These are phyloP conservation scores for Scutellaria baicalensis DNA, from an alignment of 257 asterid species.

Conservation along the genomic window DNA sequence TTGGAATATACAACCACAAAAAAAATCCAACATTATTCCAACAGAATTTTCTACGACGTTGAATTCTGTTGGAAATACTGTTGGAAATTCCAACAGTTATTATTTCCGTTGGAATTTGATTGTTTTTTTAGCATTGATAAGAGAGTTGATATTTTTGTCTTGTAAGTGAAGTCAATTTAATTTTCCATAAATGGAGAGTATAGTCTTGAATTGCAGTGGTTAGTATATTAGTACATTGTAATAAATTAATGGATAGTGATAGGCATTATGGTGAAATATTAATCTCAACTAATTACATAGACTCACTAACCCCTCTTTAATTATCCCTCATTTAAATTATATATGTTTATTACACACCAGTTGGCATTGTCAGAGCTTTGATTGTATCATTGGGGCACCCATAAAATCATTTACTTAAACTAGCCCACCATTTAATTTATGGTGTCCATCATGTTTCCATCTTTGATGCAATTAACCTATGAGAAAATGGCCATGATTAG, in stretches of 20 bases:
- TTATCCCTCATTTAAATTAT: neutral
- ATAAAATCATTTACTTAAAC: neutral
- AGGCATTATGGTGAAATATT: neutral
- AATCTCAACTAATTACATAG: neutral
- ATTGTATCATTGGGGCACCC: constrained; percentile 10
- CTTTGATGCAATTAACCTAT: neutral
- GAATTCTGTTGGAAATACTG: too few relatives aligned
- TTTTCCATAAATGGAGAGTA: neutral
- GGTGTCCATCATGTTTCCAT: neutral
- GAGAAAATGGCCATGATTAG: too few relatives aligned
- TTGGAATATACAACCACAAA: too few relatives aligned
- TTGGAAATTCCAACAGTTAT: too few relatives aligned
- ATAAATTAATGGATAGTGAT: neutral
- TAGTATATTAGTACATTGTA: neutral
- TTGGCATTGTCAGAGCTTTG: constrained; percentile 8
- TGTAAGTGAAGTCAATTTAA: neutral
- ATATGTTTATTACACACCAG: neutral
- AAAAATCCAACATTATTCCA: too few relatives aligned
- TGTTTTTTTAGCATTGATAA: too few relatives aligned
- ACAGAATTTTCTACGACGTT: too few relatives aligned
- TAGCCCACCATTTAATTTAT: neutral
- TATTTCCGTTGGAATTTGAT: too few relatives aligned
- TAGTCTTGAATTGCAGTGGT: neutral
- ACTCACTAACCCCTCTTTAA: neutral
- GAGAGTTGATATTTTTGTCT: neutral